Evolutionary conservation across 331 rosid genomes (phyloP).

Genomic region (Spiraea crenata): DNA sequence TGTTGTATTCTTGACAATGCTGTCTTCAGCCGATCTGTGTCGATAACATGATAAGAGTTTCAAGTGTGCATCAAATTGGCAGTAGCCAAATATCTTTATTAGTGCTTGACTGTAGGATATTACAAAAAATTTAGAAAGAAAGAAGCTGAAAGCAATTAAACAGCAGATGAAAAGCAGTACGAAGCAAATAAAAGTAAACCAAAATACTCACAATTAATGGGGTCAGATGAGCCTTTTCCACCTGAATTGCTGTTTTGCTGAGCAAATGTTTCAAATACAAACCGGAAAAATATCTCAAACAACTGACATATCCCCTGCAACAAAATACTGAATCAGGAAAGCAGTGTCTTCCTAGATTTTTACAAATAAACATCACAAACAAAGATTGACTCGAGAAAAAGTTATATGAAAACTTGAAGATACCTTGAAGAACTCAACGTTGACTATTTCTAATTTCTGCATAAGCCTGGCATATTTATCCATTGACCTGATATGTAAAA

Average conservation of each 20-base stretch:
- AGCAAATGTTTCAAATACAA: constrained; percentile 79
- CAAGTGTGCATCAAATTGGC: constrained; percentile 25
- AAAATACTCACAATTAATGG: constrained; percentile 58
- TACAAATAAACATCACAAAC: constrained; percentile 21
- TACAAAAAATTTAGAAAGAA: neutral
- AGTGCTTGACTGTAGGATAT: neutral
- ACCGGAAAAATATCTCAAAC: constrained; percentile 74
- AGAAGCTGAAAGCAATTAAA: neutral
- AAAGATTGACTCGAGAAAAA: neutral
- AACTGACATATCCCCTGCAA: constrained; percentile 97
- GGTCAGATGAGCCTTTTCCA: constrained; percentile 63
- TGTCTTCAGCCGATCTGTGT: constrained; percentile 73
- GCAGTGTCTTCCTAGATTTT: constrained; percentile 12
- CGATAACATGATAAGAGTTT: constrained; percentile 33
- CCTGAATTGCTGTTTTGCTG: constrained; percentile 62
- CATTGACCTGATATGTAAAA: constrained; percentile 69
- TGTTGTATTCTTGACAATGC: constrained; percentile 82
- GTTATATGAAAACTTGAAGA: constrained; percentile 24
- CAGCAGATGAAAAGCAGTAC: neutral
- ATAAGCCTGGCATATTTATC: constrained; percentile 97
- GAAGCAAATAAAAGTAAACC: constrained; percentile 24
- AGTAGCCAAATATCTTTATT: neutral
- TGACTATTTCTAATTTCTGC: constrained; percentile 85
- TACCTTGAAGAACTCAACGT: constrained; percentile 92
- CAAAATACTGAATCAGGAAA: constrained; percentile 64